A percentile compares a stretch with the other conserved stretches of the same genome.
These are phyloP conservation scores for Exophiala viscosa DNA, from an alignment of 2,329 filamentous ascomycete genomes.

Conservation along the genomic window DNA sequence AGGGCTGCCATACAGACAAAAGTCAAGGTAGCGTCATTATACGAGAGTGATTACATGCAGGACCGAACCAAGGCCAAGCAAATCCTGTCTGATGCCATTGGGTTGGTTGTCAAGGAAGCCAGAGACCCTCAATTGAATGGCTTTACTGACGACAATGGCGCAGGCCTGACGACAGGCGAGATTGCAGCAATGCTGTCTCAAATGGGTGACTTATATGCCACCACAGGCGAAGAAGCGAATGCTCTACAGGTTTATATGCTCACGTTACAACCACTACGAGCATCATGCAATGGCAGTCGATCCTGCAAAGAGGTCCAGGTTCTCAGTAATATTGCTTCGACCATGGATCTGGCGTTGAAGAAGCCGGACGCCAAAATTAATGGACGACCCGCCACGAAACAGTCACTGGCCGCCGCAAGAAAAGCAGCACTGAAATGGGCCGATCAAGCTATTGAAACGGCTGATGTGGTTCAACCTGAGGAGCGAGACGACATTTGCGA, in stretches of 20 bases:
- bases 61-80: slow-evolving; percentile 72
- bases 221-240: slow-evolving; percentile 27
- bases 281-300: slow-evolving; percentile 25
- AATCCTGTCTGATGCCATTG: slow-evolving; percentile 73
- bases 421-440: slow-evolving; percentile 25
- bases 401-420: slow-evolving; percentile 20
- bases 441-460: slow-evolving; percentile 26
- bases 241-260: slow-evolving; percentile 29
- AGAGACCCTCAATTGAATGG: slow-evolving; percentile 64
- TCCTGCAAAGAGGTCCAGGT: slow-evolving; percentile 28
- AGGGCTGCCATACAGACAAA: slow-evolving; percentile 33
- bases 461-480: slow-evolving; percentile 20
- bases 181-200: slow-evolving; percentile 31
- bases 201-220: slow-evolving; percentile 28
- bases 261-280: slow-evolving; percentile 24
- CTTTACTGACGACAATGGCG: slow-evolving; percentile 39
- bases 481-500: slow-evolving; percentile 27
- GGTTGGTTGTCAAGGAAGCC: slow-evolving; percentile 72
- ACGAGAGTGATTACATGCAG: slow-evolving; percentile 70
- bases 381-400: slow-evolving; percentile 26
- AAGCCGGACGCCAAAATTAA: slow-evolving; percentile 27
- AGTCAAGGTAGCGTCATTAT: slow-evolving; percentile 81
- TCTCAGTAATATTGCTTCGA: slow-evolving; percentile 27
- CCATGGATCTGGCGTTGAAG: slow-evolving; percentile 28
- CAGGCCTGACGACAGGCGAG: slow-evolving; percentile 40